Base-by-base conservation (phyloP, 2,329 filamentous ascomycete genomes). In the Xylaria hypoxylon region DNA sequence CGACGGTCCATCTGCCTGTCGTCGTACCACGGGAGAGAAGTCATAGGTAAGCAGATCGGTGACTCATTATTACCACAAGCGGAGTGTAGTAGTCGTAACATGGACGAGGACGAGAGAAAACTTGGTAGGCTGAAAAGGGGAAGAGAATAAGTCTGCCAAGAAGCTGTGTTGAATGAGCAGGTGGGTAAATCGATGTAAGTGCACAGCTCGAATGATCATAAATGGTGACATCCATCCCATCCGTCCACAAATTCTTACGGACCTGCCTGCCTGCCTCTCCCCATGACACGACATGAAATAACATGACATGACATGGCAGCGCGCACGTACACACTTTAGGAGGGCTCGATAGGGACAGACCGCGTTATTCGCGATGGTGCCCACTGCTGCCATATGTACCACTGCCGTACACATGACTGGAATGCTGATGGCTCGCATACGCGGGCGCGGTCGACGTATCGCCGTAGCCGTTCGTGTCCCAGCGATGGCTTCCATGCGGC, bases 321-420 rank as follows among this genome's bases (percentile, higher is more conserved):
- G 35, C 35, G 35, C 35, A 38, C 35, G 35, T 15, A 38, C 35
- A 15, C 11, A 38, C 35, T 13, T 38, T 13, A 13, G 35, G 4
- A 38, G 35, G 35, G 35, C n/a, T 13, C 35, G 15, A 13, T 5
- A 38, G 35, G 31, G 31, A 33, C 6, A 33, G 10, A 38, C 35
- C 35, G 13, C 26, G n/a, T 28, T 67, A 68, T 79, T 79, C 84
- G 68, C 80, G 80, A 64, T 83, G 79, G 58, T 82, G 77, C 19
- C 78, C 76, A 50, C 79, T 78, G 61, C 83, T 81, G 57, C 77
- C 79, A 67, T 85, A 84, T n/a, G 76, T 76, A 51, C 77, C 74
- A 22, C 78, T 70, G 59, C 77, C 79, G 68, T 85, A 85, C 53
- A 85, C 81, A 71, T 80, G 78, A 73, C 72, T 70, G n/a, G 75